Conservation (phyloP, 2,329 filamentous ascomycete genomes). For the Trichoderma guizhouense region DNA sequence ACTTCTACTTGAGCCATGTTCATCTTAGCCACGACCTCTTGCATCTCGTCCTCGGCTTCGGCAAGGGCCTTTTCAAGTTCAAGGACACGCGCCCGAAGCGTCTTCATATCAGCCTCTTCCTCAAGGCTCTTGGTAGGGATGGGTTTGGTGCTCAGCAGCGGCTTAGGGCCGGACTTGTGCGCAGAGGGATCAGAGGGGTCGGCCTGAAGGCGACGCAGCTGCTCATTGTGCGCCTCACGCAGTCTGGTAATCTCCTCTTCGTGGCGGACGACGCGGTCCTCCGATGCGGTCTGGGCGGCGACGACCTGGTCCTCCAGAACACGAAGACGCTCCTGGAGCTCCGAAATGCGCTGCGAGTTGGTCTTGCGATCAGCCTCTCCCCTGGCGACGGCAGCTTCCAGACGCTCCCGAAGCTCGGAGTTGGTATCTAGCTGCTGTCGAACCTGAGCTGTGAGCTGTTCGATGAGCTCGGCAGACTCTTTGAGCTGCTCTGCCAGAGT, state of each 20-base stretch:
- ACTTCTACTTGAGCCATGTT: constrained; percentile 81
- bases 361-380: constrained; percentile 80
- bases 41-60: constrained; percentile 68
- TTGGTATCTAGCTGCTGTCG: constrained; percentile 78
- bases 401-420: constrained; percentile 67
- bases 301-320: constrained; percentile 80
- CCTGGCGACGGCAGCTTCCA: constrained; percentile 74
- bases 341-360: constrained; percentile 77
- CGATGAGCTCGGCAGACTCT: constrained; percentile 71
- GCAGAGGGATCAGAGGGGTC: constrained; percentile 35
- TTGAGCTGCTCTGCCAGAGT: constrained; percentile 67
- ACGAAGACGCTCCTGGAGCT: constrained; percentile 77
- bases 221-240: constrained; percentile 71
- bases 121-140: constrained; percentile 64
- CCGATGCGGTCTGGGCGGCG: constrained; percentile 77
- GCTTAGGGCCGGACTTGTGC: constrained; percentile 27
- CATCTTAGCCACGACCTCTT: constrained; percentile 76
- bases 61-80: constrained; percentile 75
- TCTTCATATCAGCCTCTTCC: constrained; percentile 70
- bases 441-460: constrained; percentile 75
- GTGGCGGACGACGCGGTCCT: constrained; percentile 77
- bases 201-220: constrained; percentile 73
- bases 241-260: constrained; percentile 79
- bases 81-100: constrained; percentile 72
- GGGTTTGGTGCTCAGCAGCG: constrained; percentile 35